Percentiles rank a stretch among this genome's conserved stretches.
Conservation (phyloP, 2,329 filamentous ascomycete genomes). For the Aspergillus cejpii region DNA sequence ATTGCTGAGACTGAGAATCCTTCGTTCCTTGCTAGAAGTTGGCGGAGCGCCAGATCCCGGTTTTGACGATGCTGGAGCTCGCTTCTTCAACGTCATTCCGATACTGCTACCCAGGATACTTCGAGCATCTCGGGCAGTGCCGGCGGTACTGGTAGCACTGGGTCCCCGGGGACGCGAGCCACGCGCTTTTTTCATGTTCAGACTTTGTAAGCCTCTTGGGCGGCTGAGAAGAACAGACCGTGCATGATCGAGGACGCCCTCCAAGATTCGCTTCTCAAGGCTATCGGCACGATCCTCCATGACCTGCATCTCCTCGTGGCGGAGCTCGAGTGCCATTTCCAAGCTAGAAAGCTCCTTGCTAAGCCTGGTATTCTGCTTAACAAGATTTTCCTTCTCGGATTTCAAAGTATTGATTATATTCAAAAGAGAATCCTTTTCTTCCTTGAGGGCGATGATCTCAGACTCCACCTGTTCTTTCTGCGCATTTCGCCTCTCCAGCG, state of each 20-base stretch:
- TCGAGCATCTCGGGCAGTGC: slow-evolving; percentile 30
- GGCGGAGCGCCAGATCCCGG: slow-evolving; percentile 42
- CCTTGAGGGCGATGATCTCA: slow-evolving; percentile 45
- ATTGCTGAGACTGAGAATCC: slow-evolving; percentile 86
- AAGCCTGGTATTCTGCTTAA: slow-evolving; percentile 69
- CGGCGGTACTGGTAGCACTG: slow-evolving; percentile 32
- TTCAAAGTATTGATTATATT: slow-evolving; percentile 47
- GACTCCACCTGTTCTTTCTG: slow-evolving; percentile 59
- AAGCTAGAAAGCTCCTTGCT: slow-evolving; percentile 82
- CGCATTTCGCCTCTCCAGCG: slow-evolving; percentile 67
- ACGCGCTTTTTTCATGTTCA: slow-evolving; percentile 49
- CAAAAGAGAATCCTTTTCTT: slow-evolving; percentile 58
- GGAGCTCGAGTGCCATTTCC: slow-evolving; percentile 80
- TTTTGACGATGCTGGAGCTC: slow-evolving; percentile 40
- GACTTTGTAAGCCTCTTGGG: slow-evolving; percentile 51
- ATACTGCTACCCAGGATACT: slow-evolving; percentile 39
- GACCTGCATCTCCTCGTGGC: slow-evolving; percentile 79
- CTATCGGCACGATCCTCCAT: slow-evolving; percentile 88
- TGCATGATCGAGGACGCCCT: slow-evolving; percentile 94
- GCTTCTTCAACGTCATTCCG: slow-evolving; percentile 48
- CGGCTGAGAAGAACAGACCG: slow-evolving; percentile 69
- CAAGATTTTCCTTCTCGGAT: slow-evolving; percentile 58
- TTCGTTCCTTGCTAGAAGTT: slow-evolving; percentile 54
- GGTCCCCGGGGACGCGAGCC: slow-evolving; percentile 36
- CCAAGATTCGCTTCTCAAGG: slow-evolving; percentile 84